A percentile compares a stretch with the other conserved stretches of the same genome.
phyloP scores from a whole-genome alignment of 257 asterid genomes.

The Pogostemon cablin region DNA sequence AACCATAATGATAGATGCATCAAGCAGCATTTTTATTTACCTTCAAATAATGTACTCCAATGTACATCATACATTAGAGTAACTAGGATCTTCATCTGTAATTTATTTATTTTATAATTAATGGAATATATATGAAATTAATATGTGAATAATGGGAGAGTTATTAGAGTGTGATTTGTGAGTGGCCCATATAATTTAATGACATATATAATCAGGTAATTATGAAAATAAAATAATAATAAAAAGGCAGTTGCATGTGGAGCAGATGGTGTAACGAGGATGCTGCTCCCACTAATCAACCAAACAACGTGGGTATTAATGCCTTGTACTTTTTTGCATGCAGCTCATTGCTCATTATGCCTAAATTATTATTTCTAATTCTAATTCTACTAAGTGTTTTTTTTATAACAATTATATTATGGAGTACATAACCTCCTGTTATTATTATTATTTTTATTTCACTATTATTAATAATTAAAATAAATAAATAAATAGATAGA shows the following conservation, averaged over 20 bases:
- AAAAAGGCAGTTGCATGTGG: conserved; percentile 46
- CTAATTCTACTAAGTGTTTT: not conserved
- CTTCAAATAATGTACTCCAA: too few relatives aligned
- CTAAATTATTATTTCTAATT: not conserved
- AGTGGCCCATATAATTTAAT: conserved; percentile 21
- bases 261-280: conserved; percentile 36
- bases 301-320: conserved; percentile 51
- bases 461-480: too few relatives aligned
- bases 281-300: conserved; percentile 42
- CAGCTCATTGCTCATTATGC: conserved; percentile 27
- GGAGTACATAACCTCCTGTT: not conserved
- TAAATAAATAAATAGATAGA: not conserved
- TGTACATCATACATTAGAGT: too few relatives aligned
- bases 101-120: too few relatives aligned
- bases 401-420: not conserved
- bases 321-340: conserved; percentile 34
- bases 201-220: conserved; percentile 3
- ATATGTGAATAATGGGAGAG: too few relatives aligned
- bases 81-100: too few relatives aligned
- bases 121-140: too few relatives aligned
- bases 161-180: conserved; percentile 16
- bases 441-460: not conserved
- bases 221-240: not conserved
- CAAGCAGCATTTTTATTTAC: too few relatives aligned
- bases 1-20: too few relatives aligned